phyloP scores from a whole-genome alignment of 129 eudicot genomes.

The Tagetes erecta region DNA sequence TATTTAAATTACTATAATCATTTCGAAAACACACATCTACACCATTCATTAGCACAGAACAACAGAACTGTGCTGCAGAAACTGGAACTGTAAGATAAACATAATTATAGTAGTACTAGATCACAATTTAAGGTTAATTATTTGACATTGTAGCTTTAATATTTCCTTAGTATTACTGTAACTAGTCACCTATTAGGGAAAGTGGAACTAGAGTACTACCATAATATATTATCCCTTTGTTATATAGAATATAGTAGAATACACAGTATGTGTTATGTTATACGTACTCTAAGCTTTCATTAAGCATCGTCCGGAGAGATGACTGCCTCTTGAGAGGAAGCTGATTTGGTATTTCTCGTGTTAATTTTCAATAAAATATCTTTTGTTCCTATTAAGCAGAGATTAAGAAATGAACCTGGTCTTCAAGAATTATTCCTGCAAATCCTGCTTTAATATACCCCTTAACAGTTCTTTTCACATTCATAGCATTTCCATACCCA shows the following conservation, averaged over 20 bases:
- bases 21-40: neutral
- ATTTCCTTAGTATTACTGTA: neutral
- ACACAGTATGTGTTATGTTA: neutral
- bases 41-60: neutral
- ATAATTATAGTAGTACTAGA: neutral
- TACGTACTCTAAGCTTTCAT: neutral
- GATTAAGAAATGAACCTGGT: slow-evolving; percentile 59
- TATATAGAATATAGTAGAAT: neutral
- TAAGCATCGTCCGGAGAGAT: neutral
- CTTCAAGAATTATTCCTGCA: slow-evolving; percentile 94
- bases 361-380: neutral
- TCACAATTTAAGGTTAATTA: neutral
- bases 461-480: slow-evolving; percentile 86
- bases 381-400: neutral
- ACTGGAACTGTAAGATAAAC: neutral
- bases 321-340: neutral
- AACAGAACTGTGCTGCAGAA: neutral
- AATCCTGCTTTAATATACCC: slow-evolving; percentile 89
- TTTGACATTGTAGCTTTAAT: neutral
- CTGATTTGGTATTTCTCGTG: neutral
- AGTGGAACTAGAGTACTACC: neutral
- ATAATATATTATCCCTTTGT: neutral
- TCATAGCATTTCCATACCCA: slow-evolving; percentile 96
- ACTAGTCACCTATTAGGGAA: neutral
- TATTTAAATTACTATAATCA: neutral